Percentiles rank a stretch among this genome's conserved stretches.
phyloP scores from a whole-genome alignment of 2,329 filamentous ascomycete species.

The Pseudogymnoascus sp. region DNA sequence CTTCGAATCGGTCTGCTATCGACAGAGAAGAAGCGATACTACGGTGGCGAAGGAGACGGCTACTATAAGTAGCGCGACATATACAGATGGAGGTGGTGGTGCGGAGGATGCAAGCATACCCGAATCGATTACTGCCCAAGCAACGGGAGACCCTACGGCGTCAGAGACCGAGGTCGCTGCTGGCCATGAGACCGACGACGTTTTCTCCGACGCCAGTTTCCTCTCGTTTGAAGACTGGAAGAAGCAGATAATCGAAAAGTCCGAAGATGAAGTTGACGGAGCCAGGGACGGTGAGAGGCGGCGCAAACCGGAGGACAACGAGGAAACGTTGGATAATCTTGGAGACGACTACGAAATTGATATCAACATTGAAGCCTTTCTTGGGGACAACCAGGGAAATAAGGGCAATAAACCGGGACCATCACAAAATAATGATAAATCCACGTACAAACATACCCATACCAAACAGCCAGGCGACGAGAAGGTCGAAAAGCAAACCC shows the following conservation, averaged over 20 bases:
- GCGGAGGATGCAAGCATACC: constrained; percentile 8
- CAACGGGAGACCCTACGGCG: neutral
- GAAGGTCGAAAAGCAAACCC: constrained; percentile 23
- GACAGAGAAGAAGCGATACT: constrained; percentile 5
- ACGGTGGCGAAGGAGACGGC: constrained; percentile 11
- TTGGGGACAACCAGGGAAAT: constrained; percentile 27
- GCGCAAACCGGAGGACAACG: constrained; percentile 47
- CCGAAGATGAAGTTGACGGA: constrained; percentile 55
- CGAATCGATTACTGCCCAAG: constrained; percentile 11
- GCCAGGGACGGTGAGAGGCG: constrained; percentile 42
- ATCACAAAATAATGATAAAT: constrained; percentile 19
- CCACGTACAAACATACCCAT: constrained; percentile 12
- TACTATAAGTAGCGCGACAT: constrained; percentile 11
- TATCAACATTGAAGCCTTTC: constrained; percentile 61
- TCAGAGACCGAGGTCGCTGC: neutral
- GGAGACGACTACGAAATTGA: constrained; percentile 88
- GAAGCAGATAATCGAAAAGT: constrained; percentile 79
- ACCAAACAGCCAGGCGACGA: constrained; percentile 7
- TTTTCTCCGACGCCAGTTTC: constrained; percentile 72
- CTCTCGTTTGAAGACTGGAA: constrained; percentile 99
- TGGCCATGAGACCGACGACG: constrained; percentile 46
- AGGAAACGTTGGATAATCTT: constrained; percentile 67
- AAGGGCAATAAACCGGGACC: constrained; percentile 12
- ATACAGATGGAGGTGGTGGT: constrained; percentile 8
- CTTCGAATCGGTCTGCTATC: constrained; percentile 47